phyloP scores from a whole-genome alignment of 257 asterid genomes.

The Primulina eburnea region DNA sequence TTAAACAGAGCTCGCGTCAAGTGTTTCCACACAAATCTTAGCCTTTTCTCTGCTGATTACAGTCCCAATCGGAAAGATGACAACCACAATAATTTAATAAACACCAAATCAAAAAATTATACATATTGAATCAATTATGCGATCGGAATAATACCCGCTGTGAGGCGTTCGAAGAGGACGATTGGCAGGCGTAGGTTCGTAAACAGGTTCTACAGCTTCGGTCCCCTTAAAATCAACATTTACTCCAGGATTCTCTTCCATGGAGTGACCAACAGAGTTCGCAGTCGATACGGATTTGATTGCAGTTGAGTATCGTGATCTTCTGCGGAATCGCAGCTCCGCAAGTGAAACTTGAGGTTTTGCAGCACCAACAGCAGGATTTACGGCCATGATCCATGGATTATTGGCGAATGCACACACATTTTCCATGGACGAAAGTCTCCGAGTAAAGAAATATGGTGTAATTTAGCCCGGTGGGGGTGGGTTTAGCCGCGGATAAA shows the following conservation, averaged over 20 bases:
- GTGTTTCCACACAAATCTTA: background rate
- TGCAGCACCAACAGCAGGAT: conserved; percentile 24
- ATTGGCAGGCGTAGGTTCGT: conserved; percentile 60
- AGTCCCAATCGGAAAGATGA: no score
- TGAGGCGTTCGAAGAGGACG: conserved; percentile 93
- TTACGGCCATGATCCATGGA: conserved; percentile 8
- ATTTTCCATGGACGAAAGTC: conserved; percentile 34
- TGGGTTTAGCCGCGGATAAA: background rate
- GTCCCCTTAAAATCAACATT: conserved; percentile 21
- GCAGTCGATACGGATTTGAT: conserved; percentile 32
- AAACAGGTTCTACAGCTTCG: conserved; percentile 44
- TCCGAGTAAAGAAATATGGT: background rate
- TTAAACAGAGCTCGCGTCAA: background rate
- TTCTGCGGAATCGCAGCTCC: conserved; percentile 26
- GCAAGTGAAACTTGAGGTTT: conserved; percentile 26
- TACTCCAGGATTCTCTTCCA: conserved; percentile 10
- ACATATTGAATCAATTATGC: background rate
- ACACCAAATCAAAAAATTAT: background rate
- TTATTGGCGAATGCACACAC: conserved; percentile 19
- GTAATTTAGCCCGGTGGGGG: background rate
- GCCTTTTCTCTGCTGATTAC: no score
- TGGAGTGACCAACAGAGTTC: conserved; percentile 26
- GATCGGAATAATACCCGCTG: conserved; percentile 65
- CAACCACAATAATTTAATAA: background rate
- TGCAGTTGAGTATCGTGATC: conserved; percentile 5